Evolutionary conservation across 192 early-diverging fungal species (phyloP).

Genomic region (Coemansia sp.): DNA sequence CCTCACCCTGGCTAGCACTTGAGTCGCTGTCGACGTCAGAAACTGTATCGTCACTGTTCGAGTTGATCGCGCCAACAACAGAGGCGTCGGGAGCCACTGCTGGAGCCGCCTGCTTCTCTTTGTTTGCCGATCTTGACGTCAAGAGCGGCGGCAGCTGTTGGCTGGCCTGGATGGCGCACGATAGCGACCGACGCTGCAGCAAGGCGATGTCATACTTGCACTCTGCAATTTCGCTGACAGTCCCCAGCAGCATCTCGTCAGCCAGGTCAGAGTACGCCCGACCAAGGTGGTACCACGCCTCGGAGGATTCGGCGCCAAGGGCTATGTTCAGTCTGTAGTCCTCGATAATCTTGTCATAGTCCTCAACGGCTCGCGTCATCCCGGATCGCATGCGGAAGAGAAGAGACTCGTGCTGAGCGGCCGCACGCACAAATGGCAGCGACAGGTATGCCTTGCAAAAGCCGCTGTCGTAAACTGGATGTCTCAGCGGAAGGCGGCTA

Average conservation of each 20-base stretch:
- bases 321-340: conserved; percentile 46
- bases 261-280: conserved; percentile 44
- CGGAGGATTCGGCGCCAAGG: conserved; percentile 21
- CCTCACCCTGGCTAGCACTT: neutral
- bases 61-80: neutral
- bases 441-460: conserved; percentile 7
- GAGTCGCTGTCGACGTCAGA: neutral
- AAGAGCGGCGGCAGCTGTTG: conserved; percentile 22
- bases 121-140: neutral
- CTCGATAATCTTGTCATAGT: conserved; percentile 47
- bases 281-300: conserved; percentile 38
- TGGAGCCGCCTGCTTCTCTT: neutral
- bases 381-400: conserved; percentile 44
- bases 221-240: conserved; percentile 32
- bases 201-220: conserved; percentile 27
- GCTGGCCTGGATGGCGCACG: conserved; percentile 29
- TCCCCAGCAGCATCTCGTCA: conserved; percentile 43
- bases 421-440: conserved; percentile 43
- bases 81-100: neutral
- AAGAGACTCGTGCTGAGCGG: conserved; percentile 35
- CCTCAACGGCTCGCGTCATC: conserved; percentile 31
- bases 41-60: neutral
- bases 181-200: conserved; percentile 35
- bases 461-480: neutral
- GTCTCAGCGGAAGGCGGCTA: neutral